Base-by-base conservation (phyloP, 2,329 filamentous ascomycete genomes). In the Cladorrhinum sp. region DNA sequence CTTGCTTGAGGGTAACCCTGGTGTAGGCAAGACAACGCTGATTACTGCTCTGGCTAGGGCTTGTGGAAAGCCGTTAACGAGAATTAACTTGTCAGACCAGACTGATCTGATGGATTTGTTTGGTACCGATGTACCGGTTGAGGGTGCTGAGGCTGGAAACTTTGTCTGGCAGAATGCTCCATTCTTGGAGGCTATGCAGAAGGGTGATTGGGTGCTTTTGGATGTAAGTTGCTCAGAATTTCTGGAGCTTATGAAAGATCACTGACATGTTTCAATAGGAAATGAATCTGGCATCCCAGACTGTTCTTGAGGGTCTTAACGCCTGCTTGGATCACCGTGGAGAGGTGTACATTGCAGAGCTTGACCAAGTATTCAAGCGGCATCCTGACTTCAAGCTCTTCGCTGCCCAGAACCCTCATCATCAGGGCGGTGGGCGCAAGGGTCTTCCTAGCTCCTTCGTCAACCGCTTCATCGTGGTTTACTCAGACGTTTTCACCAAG, bases 271-370 rank as follows among this genome's bases (percentile, higher is more conserved):
- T 25, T 10, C 2, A 50, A 38, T 27, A 66, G 65, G 95, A 99
- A 78, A 99, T 99, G 95, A 99, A 99, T 69, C 78, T 99, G 64
- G 95, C 96, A 1, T 98, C 93, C 0, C 95, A 99, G 72, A 96
- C 93, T 3, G 93, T 99, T 1, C 83, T 99, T 1, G 95, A 99
- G 77, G 96, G 95, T 64, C 79, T 99, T 29, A 99, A 99, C 67
- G 93, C 95, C 22, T 98, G 95, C 77, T 82, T 99, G 27, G 95
- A 99, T 74, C 96, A 99, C 73, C 87, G 96, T 74, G 93, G 95
- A 61, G 91, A 97, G 73, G 91, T 96, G 0, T 99, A 97, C 71
- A 87, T 99, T 61, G 92, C 95, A 0, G 96, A 99, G 71, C 82
- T 99, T 12, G 93, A 97, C 69, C 93, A 96, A 70, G 92, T 92